Conservation (phyloP, 2,329 filamentous ascomycete genomes). For the Beauveria brongniartii region DNA sequence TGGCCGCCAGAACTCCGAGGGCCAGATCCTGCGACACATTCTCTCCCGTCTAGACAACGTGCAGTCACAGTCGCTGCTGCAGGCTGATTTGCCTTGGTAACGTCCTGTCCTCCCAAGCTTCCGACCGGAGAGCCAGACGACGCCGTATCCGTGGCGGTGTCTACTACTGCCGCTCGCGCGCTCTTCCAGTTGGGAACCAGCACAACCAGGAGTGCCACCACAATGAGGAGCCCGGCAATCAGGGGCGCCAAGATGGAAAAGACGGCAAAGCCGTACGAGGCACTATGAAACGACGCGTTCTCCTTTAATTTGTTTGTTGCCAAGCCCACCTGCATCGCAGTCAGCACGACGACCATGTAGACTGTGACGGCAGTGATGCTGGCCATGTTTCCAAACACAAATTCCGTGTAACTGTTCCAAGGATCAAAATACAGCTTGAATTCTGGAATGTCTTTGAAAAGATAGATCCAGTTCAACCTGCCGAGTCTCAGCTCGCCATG, state of each 20-base stretch:
- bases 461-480: not conserved
- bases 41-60: no score
- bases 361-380: not conserved
- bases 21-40: no score
- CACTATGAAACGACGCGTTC: not conserved
- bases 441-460: no score
- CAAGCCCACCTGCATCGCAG: not conserved
- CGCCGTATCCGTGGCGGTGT: no score
- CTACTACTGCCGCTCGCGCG: no score
- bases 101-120: no score
- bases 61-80: no score
- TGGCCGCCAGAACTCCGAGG: no score
- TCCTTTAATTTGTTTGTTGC: not conserved
- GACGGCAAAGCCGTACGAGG: not conserved
- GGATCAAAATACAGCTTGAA: not conserved
- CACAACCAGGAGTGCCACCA: not conserved
- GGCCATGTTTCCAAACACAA: not conserved
- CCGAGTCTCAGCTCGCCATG: not conserved
- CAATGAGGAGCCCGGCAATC: not conserved
- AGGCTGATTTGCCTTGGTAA: no score
- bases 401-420: not conserved
- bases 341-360: not conserved
- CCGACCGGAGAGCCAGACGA: no score
- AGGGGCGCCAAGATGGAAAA: not conserved
- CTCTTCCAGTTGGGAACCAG: no score